Evolutionary conservation across 192 early-diverging fungal genomes (phyloP), one percentile per base, ranked within the genome.

Genomic region (Umbelopsis sp.): DNA sequence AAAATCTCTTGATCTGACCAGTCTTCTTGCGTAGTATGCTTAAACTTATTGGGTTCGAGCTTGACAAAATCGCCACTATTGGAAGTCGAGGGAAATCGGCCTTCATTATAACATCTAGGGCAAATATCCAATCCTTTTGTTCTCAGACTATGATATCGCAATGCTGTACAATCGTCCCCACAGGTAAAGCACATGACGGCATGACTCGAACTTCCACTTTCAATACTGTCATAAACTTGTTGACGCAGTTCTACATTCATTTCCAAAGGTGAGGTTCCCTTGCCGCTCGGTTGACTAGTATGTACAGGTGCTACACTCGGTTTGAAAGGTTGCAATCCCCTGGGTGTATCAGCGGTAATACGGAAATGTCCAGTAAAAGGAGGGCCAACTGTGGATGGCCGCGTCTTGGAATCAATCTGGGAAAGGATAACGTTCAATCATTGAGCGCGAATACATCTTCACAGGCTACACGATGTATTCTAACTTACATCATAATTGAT

Each of bases 361-460:
- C 94, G 88, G 84, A 95, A 99, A 70, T 98, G 95, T n/a, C 96
- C 98, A 12, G 94, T 97, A 68, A 97, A 98, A 1, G 94, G 86
- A n/a, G 98, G 97, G 0, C 93, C 95, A 16, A 98, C 88, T 27
- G 83, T 82, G 25, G 93, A 94, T n/a, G 98, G 98, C 45, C 92
- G 84, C 21, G 92, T 90, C 64, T 97, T 94, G 6, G 96, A 92
- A 76, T 99, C 95, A 65, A 95, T 90, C 93, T 94, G 70, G 3
- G 53, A 51, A 49, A 51, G 20, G 27, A 67, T 9, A 41, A 33
- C 47, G n/a, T 41, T 20, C 18, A 67, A 52, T 8, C 2, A 27
- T 47, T 41, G 25, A 37, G 21, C 16, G 7, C 23, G 25, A 13
- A 21, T 2, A 21, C 11, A 16, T 27, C 22, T n/a, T 4, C 11